Conservation (phyloP, 1,284 basidiomycete genomes). For the Naganishia cerealis region DNA sequence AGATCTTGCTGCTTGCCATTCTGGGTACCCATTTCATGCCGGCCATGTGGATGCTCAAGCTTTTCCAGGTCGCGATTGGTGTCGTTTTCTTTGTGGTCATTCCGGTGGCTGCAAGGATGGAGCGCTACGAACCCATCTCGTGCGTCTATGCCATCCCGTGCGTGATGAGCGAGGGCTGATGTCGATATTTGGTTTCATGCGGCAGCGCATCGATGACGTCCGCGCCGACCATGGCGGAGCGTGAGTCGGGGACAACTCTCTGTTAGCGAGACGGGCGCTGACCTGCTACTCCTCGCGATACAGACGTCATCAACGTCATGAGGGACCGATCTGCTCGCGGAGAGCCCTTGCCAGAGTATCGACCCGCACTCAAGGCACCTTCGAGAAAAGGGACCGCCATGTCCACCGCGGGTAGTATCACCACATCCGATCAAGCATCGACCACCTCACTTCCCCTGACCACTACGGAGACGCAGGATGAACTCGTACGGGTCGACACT, state of each 20-base stretch:
- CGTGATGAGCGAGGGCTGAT: neutral
- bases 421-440: slow-evolving; percentile 2
- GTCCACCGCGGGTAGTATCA: slow-evolving; percentile 1
- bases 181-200: neutral
- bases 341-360: slow-evolving; percentile 12
- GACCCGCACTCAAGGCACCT: slow-evolving; percentile 2
- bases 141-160: neutral
- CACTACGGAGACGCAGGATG: slow-evolving; percentile 13
- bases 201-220: slow-evolving; percentile 16
- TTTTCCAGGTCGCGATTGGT: slow-evolving; percentile 34
- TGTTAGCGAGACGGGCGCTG: neutral
- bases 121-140: slow-evolving; percentile 36
- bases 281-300: neutral
- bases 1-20: slow-evolving; percentile 28
- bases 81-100: slow-evolving; percentile 36
- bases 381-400: slow-evolving; percentile 5
- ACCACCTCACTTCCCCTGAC: slow-evolving; percentile 10
- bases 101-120: slow-evolving; percentile 35
- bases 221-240: slow-evolving; percentile 25
- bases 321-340: slow-evolving; percentile 16
- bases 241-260: neutral
- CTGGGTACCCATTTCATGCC: slow-evolving; percentile 31
- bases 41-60: slow-evolving; percentile 33
- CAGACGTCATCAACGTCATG: slow-evolving; percentile 27
- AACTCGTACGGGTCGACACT: slow-evolving; percentile 10